A percentile compares a stretch with the other conserved stretches of the same genome.
Conservation (phyloP, 306 rosid species). For the Ceratonia siliqua region DNA sequence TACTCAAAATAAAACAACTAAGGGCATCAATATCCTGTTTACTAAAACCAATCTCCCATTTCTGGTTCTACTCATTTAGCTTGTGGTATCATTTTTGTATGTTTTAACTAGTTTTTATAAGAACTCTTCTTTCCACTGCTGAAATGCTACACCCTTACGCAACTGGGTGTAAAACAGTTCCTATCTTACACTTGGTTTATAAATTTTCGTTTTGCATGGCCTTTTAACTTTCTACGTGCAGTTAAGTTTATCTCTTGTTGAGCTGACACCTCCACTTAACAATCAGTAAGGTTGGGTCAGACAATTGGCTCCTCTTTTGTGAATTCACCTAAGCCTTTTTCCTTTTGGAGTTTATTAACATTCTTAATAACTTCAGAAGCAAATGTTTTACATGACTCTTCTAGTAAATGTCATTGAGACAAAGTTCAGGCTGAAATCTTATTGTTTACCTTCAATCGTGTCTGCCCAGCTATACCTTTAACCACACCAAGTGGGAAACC, state of each 20-base stretch:
- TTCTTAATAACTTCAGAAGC: not conserved
- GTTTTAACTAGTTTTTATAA: not conserved
- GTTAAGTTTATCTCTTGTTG: not conserved
- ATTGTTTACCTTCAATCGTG: constrained; percentile 68
- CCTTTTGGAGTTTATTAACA: not conserved
- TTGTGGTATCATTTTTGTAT: not conserved
- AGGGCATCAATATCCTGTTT: not conserved
- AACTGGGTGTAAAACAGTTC: not conserved
- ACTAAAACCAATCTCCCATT: not conserved
- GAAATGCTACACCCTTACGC: not conserved
- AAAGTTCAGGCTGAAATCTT: not conserved
- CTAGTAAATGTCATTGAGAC: not conserved
- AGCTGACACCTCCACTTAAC: not conserved
- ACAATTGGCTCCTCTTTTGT: not conserved
- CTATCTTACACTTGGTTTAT: not conserved
- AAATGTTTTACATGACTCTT: not conserved
- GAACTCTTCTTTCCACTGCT: not conserved
- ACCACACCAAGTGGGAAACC: constrained; percentile 93
- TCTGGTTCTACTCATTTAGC: not conserved
- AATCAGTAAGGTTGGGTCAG: not conserved
- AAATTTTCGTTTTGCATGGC: not conserved
- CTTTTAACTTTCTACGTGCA: not conserved
- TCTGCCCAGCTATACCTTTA: constrained; percentile 96
- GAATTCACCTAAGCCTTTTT: not conserved
- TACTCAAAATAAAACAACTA: not conserved